Evolutionary conservation across 2,329 filamentous ascomycete species (phyloP).

Genomic region (Diaporthe ilicicola): DNA sequence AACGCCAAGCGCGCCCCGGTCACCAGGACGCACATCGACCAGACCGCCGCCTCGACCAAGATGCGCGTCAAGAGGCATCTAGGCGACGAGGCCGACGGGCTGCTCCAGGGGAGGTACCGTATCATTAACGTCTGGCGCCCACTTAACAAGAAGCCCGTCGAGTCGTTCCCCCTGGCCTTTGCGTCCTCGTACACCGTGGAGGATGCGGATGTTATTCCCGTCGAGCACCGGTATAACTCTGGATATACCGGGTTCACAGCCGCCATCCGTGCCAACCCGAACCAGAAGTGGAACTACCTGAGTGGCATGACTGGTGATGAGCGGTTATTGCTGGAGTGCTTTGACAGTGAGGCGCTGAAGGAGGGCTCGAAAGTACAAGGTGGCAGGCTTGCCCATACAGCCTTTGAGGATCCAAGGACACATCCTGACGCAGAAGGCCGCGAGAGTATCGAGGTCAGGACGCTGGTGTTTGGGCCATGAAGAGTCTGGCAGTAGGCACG

Average conservation of each 20-base stretch:
- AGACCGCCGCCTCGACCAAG: conserved; percentile 72
- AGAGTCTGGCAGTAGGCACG: neutral
- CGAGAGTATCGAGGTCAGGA: conserved; percentile 90
- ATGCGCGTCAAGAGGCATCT: conserved; percentile 75
- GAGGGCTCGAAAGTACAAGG: conserved; percentile 58
- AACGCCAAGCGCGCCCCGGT: conserved; percentile 74
- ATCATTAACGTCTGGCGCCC: conserved; percentile 91
- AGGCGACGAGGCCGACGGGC: conserved; percentile 68
- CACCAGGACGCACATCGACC: conserved; percentile 81
- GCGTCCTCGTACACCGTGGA: conserved; percentile 69
- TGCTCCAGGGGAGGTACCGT: conserved; percentile 76
- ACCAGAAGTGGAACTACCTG: conserved; percentile 81
- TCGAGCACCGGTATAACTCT: conserved; percentile 78
- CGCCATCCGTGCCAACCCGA: conserved; percentile 66
- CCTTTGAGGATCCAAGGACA: conserved; percentile 80
- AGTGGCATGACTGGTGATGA: conserved; percentile 80
- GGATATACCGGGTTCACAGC: conserved; percentile 78
- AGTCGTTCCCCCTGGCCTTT: conserved; percentile 74
- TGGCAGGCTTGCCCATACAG: conserved; percentile 74
- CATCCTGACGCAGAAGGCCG: conserved; percentile 73
- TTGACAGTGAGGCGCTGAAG: conserved; percentile 69
- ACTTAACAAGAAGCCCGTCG: conserved; percentile 65
- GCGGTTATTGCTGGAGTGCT: conserved; percentile 80
- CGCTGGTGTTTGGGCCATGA: conserved; percentile 79
- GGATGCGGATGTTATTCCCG: conserved; percentile 72